Conservation (phyloP, 2,329 filamentous ascomycete genomes). For the Aspergillus hiratsukae region DNA sequence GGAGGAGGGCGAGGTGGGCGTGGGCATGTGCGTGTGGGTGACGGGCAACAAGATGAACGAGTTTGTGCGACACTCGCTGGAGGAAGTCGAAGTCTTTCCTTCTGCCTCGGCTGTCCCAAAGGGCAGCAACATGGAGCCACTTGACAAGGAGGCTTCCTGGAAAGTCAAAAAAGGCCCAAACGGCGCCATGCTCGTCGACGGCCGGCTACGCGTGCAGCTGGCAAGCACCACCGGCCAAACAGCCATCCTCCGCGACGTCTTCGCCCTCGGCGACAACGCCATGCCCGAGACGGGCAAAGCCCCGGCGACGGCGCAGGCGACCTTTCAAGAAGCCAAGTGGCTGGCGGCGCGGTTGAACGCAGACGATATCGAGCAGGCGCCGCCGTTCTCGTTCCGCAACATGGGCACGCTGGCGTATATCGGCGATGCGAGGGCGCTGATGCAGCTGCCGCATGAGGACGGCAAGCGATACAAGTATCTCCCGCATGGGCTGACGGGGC, state of each 20-base stretch:
- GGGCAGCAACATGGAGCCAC: conserved; percentile 10
- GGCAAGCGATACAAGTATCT: conserved; percentile 22
- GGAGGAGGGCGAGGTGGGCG: conserved; percentile 55
- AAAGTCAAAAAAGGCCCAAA: conserved; percentile 46
- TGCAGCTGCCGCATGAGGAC: conserved; percentile 45
- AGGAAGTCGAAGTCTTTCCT: conserved; percentile 32
- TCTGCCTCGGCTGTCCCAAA: conserved; percentile 25
- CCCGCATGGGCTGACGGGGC: conserved; percentile 35
- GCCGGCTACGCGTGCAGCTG: conserved; percentile 53
- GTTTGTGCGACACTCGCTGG: conserved; percentile 25
- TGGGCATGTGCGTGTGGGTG: conserved; percentile 59
- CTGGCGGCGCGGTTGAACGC: conserved; percentile 53
- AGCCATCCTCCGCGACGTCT: conserved; percentile 51
- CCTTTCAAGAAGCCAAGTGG: conserved; percentile 56
- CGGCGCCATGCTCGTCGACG: conserved; percentile 52
- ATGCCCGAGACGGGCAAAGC: conserved; percentile 48
- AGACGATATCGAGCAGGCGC: conserved; percentile 30
- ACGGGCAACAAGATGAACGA: conserved; percentile 37
- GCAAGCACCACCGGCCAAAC: conserved; percentile 31
- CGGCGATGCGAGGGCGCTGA: conserved; percentile 53
- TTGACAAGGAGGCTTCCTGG: conserved; percentile 36
- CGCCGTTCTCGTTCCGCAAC: conserved; percentile 52
- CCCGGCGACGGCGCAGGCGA: conserved; percentile 57
- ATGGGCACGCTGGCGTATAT: conserved; percentile 58
- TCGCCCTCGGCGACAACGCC: conserved; percentile 54